A percentile compares a stretch with the other conserved stretches of the same genome.
Conservation (phyloP, 192 early-diverging fungal species). For the Rhizoclosmatium sp. region DNA sequence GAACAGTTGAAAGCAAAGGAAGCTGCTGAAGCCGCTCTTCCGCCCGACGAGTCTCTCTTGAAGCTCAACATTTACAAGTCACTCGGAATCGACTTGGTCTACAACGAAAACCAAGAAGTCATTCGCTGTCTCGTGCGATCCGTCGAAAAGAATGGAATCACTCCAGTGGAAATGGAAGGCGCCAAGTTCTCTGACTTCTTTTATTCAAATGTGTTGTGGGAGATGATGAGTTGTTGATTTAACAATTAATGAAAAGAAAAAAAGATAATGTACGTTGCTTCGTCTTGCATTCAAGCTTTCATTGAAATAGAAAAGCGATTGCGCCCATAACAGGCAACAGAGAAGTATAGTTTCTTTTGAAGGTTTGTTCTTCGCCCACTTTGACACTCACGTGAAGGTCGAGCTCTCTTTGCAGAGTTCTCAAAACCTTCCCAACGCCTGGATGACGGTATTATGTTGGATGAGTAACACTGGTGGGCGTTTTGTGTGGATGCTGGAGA, state of each 20-base stretch:
- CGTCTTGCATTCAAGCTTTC: conserved; percentile 13
- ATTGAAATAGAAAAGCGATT: conserved; percentile 1
- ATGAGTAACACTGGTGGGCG: conserved; percentile 18
- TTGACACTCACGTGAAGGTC: conserved; percentile 11
- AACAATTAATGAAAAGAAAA: not conserved
- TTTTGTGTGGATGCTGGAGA: not conserved
- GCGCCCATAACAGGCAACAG: conserved; percentile 13
- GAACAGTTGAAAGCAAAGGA: conserved; percentile 11
- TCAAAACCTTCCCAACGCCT: conserved; percentile 2
- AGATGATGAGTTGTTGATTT: conserved; percentile 12
- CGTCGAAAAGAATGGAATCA: conserved; percentile 19
- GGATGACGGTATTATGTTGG: conserved; percentile 3
- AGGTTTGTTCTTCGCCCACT: conserved; percentile 10
- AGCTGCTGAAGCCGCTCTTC: not conserved
- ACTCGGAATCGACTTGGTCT: conserved; percentile 29
- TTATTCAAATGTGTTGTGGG: conserved; percentile 34
- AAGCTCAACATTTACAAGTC: conserved; percentile 32
- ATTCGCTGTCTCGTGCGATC: conserved; percentile 25
- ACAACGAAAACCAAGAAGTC: conserved; percentile 6
- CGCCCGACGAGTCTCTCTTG: conserved; percentile 26
- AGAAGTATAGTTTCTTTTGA: not conserved
- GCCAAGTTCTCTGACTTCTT: conserved; percentile 25
- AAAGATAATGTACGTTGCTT: not conserved
- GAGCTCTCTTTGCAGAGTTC: not conserved
- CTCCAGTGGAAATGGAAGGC: conserved; percentile 8